Evolutionary conservation across 768 basidiomycete species (phyloP), one percentile per base, ranked within the genome.

Genomic region (Cantharellus anzutake): DNA sequence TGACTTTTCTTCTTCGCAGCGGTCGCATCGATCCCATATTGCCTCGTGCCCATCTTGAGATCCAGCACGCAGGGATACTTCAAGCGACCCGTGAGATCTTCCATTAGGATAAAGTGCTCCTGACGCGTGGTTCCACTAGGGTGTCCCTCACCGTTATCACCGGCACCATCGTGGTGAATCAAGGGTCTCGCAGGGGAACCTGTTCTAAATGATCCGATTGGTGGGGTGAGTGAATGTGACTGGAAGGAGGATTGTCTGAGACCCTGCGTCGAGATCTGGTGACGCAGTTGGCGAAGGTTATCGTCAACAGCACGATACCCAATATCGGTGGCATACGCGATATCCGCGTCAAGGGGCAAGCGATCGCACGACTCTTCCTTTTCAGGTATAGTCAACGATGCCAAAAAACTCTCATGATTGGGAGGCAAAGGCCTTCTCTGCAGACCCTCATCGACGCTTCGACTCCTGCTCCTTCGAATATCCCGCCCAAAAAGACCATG

Each of bases 41-140:
- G 96, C 41, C 96, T 77, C 39, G 93, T 97, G n/a, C 96, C 96
- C 96, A 98, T 98, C 75, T 99, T 99, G 66, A 99, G 74, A 71
- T 99, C 96, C 66, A 98, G 80, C 48, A 99, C 94, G 67, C 96
- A 99, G 4, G 96, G 88, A 56, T 78, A 80, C 71, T 86, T 93
- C 67, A 96, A 71, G 41, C 86, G 75, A 35, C 96, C 96, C 2
- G 96, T 99, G 55, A 99, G 74, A 67, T 99, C 96, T 71, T 99
- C 96, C 92, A 99, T 96, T 65, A 98, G 78, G 66, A 99, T 96
- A 68, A 98, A 99, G 69, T 97, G 86, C 67, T 96, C 92, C 70
- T 96, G 93, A 7, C 94, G 81, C 4, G 90, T 82, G 53, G 84
- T 29, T 29, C 20, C 20, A 29, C 20, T 1, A 29, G 20, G 20